These are phyloP conservation scores for Phytophthora nicotianae DNA, from an alignment of 352 stramenopile species.

Conservation along the genomic window DNA sequence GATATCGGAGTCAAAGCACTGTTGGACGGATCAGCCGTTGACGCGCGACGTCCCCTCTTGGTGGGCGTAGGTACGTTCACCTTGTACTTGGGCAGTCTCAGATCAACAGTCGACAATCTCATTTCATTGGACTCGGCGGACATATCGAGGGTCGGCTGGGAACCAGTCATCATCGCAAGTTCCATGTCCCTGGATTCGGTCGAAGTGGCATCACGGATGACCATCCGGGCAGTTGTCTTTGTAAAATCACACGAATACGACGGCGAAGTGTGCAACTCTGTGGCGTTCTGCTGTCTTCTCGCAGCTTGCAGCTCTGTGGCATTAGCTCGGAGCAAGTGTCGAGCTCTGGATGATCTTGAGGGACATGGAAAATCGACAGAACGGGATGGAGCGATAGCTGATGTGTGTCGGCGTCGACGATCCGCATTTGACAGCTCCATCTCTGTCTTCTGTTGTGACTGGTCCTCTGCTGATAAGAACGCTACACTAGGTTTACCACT, in stretches of 20 bases:
- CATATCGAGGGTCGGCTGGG: conserved; percentile 11
- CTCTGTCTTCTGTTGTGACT: conserved; percentile 10
- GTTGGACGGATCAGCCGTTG: conserved; percentile 8
- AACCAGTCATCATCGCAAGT: conserved; percentile 10
- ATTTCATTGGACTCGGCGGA: conserved; percentile 13
- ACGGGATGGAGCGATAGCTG: conserved; percentile 13
- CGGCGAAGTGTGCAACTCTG: conserved; percentile 13
- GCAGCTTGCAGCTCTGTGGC: conserved; percentile 12
- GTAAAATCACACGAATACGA: conserved; percentile 23
- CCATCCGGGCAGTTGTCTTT: conserved; percentile 6
- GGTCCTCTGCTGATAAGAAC: conserved; percentile 4
- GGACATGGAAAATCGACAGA: conserved; percentile 6
- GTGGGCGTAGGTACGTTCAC: conserved; percentile 3
- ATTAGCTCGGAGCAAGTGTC: conserved; percentile 19
- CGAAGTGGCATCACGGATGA: conserved; percentile 5
- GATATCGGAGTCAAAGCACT: conserved; percentile 25
- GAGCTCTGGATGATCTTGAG: conserved; percentile 12
- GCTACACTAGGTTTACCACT: neutral
- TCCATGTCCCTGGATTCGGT: conserved; percentile 12
- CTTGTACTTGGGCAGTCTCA: conserved; percentile 29
- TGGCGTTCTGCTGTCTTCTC: conserved; percentile 9
- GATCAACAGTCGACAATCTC: conserved; percentile 23
- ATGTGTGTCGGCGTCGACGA: conserved; percentile 19
- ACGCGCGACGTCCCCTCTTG: conserved; percentile 19
- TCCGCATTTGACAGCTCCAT: conserved; percentile 18